Conservation (phyloP, 768 basidiomycete genomes). For the Vararia minispora region DNA sequence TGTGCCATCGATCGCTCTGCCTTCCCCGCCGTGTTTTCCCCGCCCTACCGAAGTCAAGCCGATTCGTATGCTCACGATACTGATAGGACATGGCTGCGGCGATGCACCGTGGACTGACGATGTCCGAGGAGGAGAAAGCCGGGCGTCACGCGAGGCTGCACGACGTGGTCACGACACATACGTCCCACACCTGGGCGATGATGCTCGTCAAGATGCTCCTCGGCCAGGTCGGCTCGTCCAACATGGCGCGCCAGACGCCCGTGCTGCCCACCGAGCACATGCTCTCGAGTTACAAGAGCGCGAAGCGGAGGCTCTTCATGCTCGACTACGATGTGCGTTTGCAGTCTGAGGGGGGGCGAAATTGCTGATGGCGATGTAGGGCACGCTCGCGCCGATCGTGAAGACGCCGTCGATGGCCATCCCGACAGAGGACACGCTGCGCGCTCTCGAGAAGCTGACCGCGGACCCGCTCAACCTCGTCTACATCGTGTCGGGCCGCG, state of each 20-base stretch:
- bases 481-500: conserved; percentile 96
- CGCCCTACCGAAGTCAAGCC: too few relatives aligned
- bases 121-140: conserved; percentile 69
- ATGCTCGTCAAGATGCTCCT: conserved; percentile 83
- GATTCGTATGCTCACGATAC: not conserved
- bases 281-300: conserved; percentile 52
- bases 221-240: conserved; percentile 66
- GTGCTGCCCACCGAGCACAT: conserved; percentile 51
- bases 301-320: conserved; percentile 79
- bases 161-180: conserved; percentile 84
- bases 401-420: conserved; percentile 83
- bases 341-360: too few relatives aligned
- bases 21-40: too few relatives aligned
- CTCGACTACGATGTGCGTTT: conserved; percentile 88
- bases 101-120: conserved; percentile 79
- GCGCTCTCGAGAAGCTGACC: conserved; percentile 60
- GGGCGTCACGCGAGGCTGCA: conserved; percentile 65
- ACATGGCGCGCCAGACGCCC: conserved; percentile 76
- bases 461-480: conserved; percentile 83
- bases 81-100: conserved; percentile 74
- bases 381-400: conserved; percentile 95
- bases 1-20: not conserved
- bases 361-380: conserved; percentile 50
- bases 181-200: conserved; percentile 91
- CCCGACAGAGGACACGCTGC: conserved; percentile 64